Percentiles rank a stretch among this genome's conserved stretches.
Evolutionary conservation across 768 basidiomycete genomes (phyloP).

Genomic region (Leccinellum rugosiceps): DNA sequence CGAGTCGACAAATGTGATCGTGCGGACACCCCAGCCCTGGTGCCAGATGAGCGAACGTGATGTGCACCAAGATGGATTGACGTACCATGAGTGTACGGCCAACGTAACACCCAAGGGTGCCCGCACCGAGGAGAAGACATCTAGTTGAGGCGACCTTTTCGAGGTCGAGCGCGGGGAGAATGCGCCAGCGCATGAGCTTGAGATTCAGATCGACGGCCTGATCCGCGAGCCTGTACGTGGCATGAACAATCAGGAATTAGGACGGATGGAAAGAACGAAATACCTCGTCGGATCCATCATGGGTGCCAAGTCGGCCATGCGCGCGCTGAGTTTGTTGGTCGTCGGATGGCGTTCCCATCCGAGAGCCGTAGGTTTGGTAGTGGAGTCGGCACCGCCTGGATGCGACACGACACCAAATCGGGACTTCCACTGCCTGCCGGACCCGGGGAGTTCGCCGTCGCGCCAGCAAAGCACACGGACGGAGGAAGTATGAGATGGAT

Average conservation of each 20-base stretch:
- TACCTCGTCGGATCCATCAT: conserved; percentile 94
- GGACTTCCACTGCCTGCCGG: conserved; percentile 53
- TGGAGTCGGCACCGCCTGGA: conserved; percentile 9
- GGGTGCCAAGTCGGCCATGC: conserved; percentile 86
- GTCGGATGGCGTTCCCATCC: conserved; percentile 94
- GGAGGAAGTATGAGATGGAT: conserved; percentile 45
- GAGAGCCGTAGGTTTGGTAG: conserved; percentile 57
- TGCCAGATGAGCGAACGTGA: background rate
- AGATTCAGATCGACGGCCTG: conserved; percentile 98
- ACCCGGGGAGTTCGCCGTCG: conserved; percentile 49
- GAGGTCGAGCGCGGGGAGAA: conserved; percentile 83
- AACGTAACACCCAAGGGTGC: conserved; percentile 96
- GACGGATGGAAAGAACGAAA: background rate
- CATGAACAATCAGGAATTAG: background rate
- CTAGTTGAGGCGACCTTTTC: conserved; percentile 79
- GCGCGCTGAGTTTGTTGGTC: conserved; percentile 80
- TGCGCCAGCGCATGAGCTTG: conserved; percentile 97
- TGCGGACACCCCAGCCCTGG: conserved; percentile 94
- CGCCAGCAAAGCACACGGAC: conserved; percentile 78
- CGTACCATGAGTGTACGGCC: conserved; percentile 80
- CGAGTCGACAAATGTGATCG: conserved; percentile 91
- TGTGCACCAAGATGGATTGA: background rate
- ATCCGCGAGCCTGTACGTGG: conserved; percentile 66
- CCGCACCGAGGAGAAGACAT: conserved; percentile 89
- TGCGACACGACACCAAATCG: conserved; percentile 51